phyloP scores from a whole-genome alignment of 352 stramenopile species.

The Phytophthora idaei region DNA sequence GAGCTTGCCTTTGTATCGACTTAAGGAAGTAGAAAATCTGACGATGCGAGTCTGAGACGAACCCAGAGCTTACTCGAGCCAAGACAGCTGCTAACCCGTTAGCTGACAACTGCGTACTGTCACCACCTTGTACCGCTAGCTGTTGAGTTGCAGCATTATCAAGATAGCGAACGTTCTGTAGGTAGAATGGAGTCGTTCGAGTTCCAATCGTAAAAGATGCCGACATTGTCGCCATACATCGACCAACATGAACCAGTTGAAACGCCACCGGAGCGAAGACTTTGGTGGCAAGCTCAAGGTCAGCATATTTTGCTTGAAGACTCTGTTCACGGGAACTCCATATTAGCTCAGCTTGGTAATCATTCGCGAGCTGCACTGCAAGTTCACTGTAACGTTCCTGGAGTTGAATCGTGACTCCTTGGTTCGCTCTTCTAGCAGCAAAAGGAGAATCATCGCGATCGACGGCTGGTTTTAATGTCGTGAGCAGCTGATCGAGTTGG shows the following conservation, averaged over 20 bases:
- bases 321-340: conserved; percentile 8
- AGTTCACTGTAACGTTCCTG: conserved; percentile 27
- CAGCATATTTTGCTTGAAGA: conserved; percentile 9
- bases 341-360: conserved; percentile 25
- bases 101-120: neutral
- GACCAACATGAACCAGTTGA: conserved; percentile 21
- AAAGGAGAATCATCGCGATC: conserved; percentile 27
- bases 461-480: conserved; percentile 7
- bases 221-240: conserved; percentile 28
- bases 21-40: conserved; percentile 35
- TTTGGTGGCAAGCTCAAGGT: neutral
- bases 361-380: conserved; percentile 12
- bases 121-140: conserved; percentile 10
- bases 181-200: conserved; percentile 32
- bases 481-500: conserved; percentile 13
- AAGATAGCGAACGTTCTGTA: conserved; percentile 36
- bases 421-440: conserved; percentile 1
- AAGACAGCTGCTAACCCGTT: conserved; percentile 3
- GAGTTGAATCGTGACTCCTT: conserved; percentile 18
- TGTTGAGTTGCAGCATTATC: conserved; percentile 25
- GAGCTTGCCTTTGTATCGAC: conserved; percentile 8
- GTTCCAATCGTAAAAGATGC: conserved; percentile 14
- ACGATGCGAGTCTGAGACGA: conserved; percentile 38
- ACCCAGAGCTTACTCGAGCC: conserved; percentile 20
- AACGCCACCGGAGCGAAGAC: conserved; percentile 2